Conservation (phyloP, 306 rosid species). For the Senna siamea region DNA sequence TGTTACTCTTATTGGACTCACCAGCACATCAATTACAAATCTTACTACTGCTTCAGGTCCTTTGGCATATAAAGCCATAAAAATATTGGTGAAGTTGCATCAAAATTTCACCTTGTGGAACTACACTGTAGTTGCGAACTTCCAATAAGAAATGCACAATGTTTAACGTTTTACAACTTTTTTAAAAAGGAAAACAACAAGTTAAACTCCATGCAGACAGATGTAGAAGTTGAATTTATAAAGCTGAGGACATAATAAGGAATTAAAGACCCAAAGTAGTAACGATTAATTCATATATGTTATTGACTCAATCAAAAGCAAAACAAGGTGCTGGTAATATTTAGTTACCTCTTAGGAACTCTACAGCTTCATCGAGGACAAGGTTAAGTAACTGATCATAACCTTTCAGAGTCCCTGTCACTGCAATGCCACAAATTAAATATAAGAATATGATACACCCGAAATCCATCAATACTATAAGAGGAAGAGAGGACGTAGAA, state of each 20-base stretch:
- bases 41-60: neutral
- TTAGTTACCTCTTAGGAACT: constrained; percentile 80
- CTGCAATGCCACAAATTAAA: constrained; percentile 44
- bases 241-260: neutral
- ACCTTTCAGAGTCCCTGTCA: constrained; percentile 94
- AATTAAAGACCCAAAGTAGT: neutral
- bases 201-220: neutral
- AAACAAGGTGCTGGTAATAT: constrained; percentile 1
- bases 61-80: neutral
- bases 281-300: neutral
- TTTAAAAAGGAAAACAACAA: neutral
- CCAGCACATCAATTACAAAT: constrained; percentile 14
- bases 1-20: neutral
- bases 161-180: neutral
- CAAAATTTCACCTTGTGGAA: constrained; percentile 8
- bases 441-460: too few relatives aligned
- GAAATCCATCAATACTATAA: too few relatives aligned
- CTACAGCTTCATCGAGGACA: constrained; percentile 90
- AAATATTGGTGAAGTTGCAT: constrained; percentile 5
- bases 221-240: neutral
- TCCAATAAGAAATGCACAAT: neutral
- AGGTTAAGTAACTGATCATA: constrained; percentile 96
- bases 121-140: neutral
- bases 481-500: too few relatives aligned
- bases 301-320: neutral